A percentile compares a stretch with the other conserved stretches of the same genome.
These are phyloP conservation scores for Hirschioporus abietinus DNA, from an alignment of 768 basidiomycete species.

Conservation along the genomic window DNA sequence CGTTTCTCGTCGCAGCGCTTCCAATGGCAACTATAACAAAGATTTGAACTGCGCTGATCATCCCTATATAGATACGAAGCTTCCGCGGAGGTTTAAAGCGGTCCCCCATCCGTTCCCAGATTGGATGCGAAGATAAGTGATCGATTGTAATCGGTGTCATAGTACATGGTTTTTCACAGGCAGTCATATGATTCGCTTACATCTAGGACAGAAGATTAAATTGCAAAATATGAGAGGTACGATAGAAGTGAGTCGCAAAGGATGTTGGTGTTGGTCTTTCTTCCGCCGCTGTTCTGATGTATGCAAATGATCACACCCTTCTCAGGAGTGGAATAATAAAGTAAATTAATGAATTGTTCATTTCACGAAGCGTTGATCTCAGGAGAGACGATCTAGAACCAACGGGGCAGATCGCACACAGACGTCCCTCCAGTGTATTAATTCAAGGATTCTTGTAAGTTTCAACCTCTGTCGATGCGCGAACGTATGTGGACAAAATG, in stretches of 20 bases:
- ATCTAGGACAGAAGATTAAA: neutral
- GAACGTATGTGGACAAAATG: too few species aligned
- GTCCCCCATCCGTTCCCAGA: neutral
- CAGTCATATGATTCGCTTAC: neutral
- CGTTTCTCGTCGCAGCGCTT: neutral
- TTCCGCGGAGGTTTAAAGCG: neutral
- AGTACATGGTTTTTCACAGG: neutral
- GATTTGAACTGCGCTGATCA: neutral
- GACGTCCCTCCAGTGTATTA: neutral
- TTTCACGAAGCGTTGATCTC: neutral
- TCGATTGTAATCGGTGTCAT: neutral
- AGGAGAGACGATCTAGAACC: neutral
- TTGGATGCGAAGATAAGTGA: neutral
- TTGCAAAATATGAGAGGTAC: too few species aligned
- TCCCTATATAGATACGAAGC: neutral
- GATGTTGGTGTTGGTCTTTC: neutral
- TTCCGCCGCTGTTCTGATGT: neutral
- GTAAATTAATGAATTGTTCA: neutral
- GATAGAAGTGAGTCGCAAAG: neutral
- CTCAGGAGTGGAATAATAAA: too few species aligned
- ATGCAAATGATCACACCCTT: neutral
- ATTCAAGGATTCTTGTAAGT: too few species aligned
- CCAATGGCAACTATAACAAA: neutral
- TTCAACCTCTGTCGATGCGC: too few species aligned
- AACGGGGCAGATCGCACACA: neutral